Percentiles rank a stretch among this genome's conserved stretches.
Conservation (phyloP, 345 rosid species). For the Cardiospermum halicacabum region DNA sequence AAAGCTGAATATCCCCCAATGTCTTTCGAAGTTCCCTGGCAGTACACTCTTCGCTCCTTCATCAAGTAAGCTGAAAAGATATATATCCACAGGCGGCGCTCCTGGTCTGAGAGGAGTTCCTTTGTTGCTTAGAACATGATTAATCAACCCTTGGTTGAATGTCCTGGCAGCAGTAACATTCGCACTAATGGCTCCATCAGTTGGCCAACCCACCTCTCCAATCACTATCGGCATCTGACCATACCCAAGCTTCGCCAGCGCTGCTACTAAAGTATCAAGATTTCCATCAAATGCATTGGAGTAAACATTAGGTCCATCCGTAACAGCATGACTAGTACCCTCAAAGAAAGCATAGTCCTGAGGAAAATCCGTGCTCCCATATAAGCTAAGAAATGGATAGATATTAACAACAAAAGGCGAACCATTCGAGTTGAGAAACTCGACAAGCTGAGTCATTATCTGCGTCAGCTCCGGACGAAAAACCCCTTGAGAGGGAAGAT, state of each 20-base stretch:
- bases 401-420: slow-evolving; percentile 90
- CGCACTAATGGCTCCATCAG: slow-evolving; percentile 78
- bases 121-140: slow-evolving; percentile 58
- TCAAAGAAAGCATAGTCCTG: slow-evolving; percentile 90
- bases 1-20: slow-evolving; percentile 95
- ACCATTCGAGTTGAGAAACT: slow-evolving; percentile 81
- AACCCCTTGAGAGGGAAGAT: slow-evolving; percentile 84
- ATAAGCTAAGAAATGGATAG: slow-evolving; percentile 93
- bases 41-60: slow-evolving; percentile 82
- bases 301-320: slow-evolving; percentile 76
- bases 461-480: slow-evolving; percentile 82
- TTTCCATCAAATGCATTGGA: slow-evolving; percentile 92
- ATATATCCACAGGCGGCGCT: slow-evolving; percentile 69
- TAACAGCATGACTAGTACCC: slow-evolving; percentile 77
- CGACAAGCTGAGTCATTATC: slow-evolving; percentile 76
- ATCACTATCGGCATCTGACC: slow-evolving; percentile 86
- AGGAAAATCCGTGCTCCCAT: slow-evolving; percentile 84
- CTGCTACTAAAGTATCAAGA: slow-evolving; percentile 82
- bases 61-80: slow-evolving; percentile 84
- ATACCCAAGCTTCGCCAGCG: slow-evolving; percentile 77
- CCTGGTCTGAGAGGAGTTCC: slow-evolving; percentile 94
- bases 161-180: slow-evolving; percentile 78
- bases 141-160: slow-evolving; percentile 85
- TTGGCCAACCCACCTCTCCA: slow-evolving; percentile 98
- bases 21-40: slow-evolving; percentile 94